Evolutionary conservation across 1,284 basidiomycete genomes (phyloP).

Genomic region (Testicularia cyperi): DNA sequence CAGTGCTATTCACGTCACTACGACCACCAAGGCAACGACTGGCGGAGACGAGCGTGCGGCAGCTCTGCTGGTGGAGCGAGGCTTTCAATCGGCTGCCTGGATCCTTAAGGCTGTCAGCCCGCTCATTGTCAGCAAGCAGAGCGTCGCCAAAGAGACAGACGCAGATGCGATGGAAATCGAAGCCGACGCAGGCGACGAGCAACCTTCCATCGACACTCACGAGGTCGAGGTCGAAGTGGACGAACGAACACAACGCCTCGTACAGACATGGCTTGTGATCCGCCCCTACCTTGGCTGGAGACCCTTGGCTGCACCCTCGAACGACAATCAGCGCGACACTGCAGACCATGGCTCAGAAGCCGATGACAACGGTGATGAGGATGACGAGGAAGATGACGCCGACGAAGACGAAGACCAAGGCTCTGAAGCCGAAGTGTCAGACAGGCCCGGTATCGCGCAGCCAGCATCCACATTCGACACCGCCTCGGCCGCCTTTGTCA

Average conservation of each 20-base stretch:
- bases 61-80: constrained; percentile 54
- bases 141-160: not conserved
- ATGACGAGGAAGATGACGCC: constrained; percentile 11
- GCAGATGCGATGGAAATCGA: constrained; percentile 2
- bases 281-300: constrained; percentile 48
- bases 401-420: constrained; percentile 3
- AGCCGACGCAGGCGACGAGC: not conserved
- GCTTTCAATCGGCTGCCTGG: constrained; percentile 54
- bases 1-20: constrained; percentile 49
- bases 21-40: constrained; percentile 45
- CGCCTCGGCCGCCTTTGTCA: constrained; percentile 2
- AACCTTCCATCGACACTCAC: constrained; percentile 2
- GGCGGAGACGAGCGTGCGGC: constrained; percentile 53
- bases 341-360: not conserved
- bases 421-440: not conserved
- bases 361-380: constrained; percentile 1
- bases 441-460: not conserved
- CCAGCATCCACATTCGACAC: too few species aligned
- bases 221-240: constrained; percentile 28
- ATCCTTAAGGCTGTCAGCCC: constrained; percentile 50
- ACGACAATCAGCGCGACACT: not conserved
- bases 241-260: constrained; percentile 21
- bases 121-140: constrained; percentile 40
- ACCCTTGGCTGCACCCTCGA: constrained; percentile 3
- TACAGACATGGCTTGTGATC: constrained; percentile 45